Base-by-base conservation (phyloP, 2,329 filamentous ascomycete genomes). In the Thielaviopsis musarum region DNA sequence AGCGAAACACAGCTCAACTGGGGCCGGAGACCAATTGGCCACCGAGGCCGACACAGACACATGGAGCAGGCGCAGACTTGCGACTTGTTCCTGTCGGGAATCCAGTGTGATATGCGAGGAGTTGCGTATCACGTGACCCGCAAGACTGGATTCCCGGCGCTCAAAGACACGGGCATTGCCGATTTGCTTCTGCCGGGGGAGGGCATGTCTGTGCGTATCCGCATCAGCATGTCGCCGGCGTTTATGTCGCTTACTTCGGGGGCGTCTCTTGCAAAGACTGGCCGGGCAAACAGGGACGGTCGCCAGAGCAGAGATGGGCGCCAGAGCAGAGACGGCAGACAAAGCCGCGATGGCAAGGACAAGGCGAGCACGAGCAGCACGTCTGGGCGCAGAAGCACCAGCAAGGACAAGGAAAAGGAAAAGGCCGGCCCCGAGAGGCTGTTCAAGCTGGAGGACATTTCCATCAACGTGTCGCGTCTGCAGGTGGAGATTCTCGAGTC, bases 1-100 rank as follows among this genome's bases (percentile, higher is more conserved):
- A 93, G 83, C 69, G 91, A 97, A 74, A 93, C 97, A 75, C 94
- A 93, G 75, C 89, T 91, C 81, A 84, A 88, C 65, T 95, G 87
- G 84, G 93, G 91, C 45, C 89, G 93, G 69, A 96, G 94, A 83
- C 85, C 84, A 70, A 78, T 90, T 66, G 75, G 79, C 66, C 94
- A 80, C 77, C 88, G 85, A 76, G 85, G 83, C 71, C 85, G 88
- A 72, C 91, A 95, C 72, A 85, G 84, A 70, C 77, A 78, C 1
- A 67, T 91, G 64, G 89, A 93, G 52, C 52, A 28, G 19, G 59
- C 24, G 12, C 60, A 61, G 30, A 52, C 57, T 12, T 61, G 60
- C 21, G 57, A 61, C 22, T 77, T 97, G 63, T 86, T 88, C 63
- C 86, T 93, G 2, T 86, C 88, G 24, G 91, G 93, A 58, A 79